phyloP scores from a whole-genome alignment of 1,139 yeast species.

The Scheffersomyces illinoinensis region DNA sequence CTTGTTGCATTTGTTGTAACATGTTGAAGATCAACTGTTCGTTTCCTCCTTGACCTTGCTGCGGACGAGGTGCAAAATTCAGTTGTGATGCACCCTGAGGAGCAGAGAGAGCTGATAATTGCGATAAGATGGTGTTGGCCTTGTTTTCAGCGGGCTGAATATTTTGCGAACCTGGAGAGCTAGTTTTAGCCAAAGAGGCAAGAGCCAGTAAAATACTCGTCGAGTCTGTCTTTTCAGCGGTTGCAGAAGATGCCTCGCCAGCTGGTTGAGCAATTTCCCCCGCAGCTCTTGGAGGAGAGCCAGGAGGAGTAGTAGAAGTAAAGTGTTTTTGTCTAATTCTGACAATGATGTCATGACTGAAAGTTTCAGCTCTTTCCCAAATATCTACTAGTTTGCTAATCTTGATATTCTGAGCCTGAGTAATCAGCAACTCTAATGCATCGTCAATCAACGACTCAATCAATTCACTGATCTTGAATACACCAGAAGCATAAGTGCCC shows the following conservation, averaged over 20 bases:
- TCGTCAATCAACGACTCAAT: slow-evolving; percentile 61
- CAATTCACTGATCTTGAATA: slow-evolving; percentile 57
- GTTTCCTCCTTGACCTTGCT: slow-evolving; percentile 20
- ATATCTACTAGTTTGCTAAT: slow-evolving; percentile 83
- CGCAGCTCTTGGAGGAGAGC: slow-evolving; percentile 47
- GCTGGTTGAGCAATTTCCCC: slow-evolving; percentile 25
- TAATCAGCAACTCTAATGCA: slow-evolving; percentile 54
- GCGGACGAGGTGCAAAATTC: slow-evolving; percentile 13
- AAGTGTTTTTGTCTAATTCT: slow-evolving; percentile 63
- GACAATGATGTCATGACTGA: slow-evolving; percentile 55
- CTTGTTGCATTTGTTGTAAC: slow-evolving; percentile 46
- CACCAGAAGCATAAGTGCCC: slow-evolving; percentile 78
- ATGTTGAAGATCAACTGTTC: slow-evolving; percentile 39
- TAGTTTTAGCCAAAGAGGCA: slow-evolving; percentile 51
- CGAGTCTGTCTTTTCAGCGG: slow-evolving; percentile 40
- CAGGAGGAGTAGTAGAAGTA: slow-evolving; percentile 58
- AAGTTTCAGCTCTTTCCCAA: slow-evolving; percentile 88
- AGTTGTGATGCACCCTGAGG: slow-evolving; percentile 17
- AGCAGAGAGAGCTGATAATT: slow-evolving; percentile 43
- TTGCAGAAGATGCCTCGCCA: slow-evolving; percentile 14
- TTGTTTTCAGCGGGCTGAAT: slow-evolving; percentile 19
- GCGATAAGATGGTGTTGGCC: slow-evolving; percentile 45
- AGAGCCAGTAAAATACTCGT: slow-evolving; percentile 65
- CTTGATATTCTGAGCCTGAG: slow-evolving; percentile 62
- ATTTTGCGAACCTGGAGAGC: slow-evolving; percentile 23